Conservation (phyloP, 495 filamentous ascomycete genomes). For the Alectoria sarmentosa region DNA sequence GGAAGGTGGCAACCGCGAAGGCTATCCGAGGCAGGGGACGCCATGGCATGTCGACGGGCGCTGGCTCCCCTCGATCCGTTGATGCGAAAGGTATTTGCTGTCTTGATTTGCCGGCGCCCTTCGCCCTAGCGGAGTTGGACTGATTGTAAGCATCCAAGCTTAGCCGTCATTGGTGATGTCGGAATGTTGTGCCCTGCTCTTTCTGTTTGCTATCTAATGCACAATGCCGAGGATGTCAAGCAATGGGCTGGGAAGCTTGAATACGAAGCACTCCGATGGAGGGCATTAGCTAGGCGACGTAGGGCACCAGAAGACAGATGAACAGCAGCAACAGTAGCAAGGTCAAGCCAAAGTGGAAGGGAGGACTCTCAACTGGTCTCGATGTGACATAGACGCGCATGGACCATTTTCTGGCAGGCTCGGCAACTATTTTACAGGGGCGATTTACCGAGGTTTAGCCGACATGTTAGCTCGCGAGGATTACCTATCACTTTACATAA, state of each 20-base stretch:
- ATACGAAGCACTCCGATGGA: neutral
- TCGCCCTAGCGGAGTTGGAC: neutral
- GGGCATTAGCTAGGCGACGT: neutral
- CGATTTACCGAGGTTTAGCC: too few species aligned
- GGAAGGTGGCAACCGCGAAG: constrained; percentile 91
- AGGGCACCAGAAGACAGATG: neutral
- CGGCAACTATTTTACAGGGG: too few species aligned
- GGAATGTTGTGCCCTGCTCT: neutral
- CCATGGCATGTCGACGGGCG: constrained; percentile 71
- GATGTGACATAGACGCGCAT: neutral
- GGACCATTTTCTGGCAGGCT: too few species aligned
- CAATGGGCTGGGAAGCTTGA: constrained; percentile 3
- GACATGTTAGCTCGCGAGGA: too few species aligned
- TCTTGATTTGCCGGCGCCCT: neutral
- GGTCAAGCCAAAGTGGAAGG: neutral
- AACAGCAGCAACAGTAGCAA: constrained; percentile 19
- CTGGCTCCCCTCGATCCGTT: neutral
- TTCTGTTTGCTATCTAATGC: constrained; percentile 13
- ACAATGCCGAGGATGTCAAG: constrained; percentile 8
- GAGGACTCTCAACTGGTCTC: neutral
- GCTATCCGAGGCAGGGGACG: constrained; percentile 92
- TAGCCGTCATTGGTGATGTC: neutral
- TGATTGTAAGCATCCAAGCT: constrained; percentile 11
- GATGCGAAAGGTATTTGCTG: constrained; percentile 3
- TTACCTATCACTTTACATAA: too few species aligned